Percentiles rank a stretch among this genome's conserved stretches.
Conservation (phyloP, 1,284 basidiomycete genomes). For the Cerrena zonata region DNA sequence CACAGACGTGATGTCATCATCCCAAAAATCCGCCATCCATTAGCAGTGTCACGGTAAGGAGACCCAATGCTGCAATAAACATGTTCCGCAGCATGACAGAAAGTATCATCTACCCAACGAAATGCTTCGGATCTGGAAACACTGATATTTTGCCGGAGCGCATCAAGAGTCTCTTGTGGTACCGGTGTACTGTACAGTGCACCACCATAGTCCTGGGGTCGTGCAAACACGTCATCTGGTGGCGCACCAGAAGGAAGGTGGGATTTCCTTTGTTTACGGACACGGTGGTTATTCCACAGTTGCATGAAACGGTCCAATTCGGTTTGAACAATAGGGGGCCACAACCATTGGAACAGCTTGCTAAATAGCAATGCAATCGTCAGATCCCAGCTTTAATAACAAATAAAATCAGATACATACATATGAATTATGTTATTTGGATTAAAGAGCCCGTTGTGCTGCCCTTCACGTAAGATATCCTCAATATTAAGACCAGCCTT, state of each 20-base stretch:
- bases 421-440: not conserved
- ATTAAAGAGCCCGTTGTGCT: not conserved
- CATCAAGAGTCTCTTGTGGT: not conserved
- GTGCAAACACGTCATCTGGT: not conserved
- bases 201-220: not conserved
- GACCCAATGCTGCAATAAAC: not conserved
- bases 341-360: conserved; percentile 11
- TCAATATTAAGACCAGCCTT: not conserved
- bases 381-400: not conserved
- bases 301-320: conserved; percentile 2
- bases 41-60: not conserved
- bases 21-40: not conserved
- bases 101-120: not conserved
- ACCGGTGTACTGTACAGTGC: not conserved
- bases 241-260: conserved; percentile 1
- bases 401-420: not conserved
- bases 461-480: not conserved
- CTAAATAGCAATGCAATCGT: not conserved
- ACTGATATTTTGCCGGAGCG: not conserved
- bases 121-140: not conserved
- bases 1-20: not conserved
- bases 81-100: not conserved
- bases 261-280: conserved; percentile 2
- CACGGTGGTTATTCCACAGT: conserved; percentile 9
- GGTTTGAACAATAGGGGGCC: conserved; percentile 6